Evolutionary conservation across 176 grass and related monocot species (phyloP), one percentile per base, ranked within the genome.

Genomic region (Urochloa ruziziensis): DNA sequence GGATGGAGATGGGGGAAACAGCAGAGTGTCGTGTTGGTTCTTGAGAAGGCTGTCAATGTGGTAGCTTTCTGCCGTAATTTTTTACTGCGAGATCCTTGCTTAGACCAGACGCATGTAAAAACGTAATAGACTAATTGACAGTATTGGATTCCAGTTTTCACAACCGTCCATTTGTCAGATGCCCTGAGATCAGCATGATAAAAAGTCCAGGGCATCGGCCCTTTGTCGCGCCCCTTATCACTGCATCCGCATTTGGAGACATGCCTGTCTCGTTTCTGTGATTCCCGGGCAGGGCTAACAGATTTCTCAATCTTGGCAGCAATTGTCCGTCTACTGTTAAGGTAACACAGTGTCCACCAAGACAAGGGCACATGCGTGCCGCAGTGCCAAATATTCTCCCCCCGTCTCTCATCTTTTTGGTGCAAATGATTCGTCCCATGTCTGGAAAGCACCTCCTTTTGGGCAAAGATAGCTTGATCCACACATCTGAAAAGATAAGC

Each of bases 141-240:
- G 83, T n/a, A 86, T 77, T 77, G 64, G 73, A 82, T 90, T 90
- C 88, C 37, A 18, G 47, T 85, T 86, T 73, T 77, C 12, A 14
- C 78, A 32, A 0, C 73, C 83, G 62, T 40, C 56, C 79, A 86
- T 86, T 90, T 82, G 47, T 73, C 58, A 48, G 72, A 67, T 84
- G 28, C 70, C 47, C 73, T 57, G 44, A 13, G 16, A 57, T 66
- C 66, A 66, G 6, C 28, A 34, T 14, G 67, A 70, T 62, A 76
- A 67, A 82, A 83, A 79, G 24, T 63, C 24, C 6, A 59, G 58
- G 64, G 79, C 83, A 82, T 82, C 83, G 19, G 57, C 65, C 82
- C 73, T 82, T 49, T 78, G 88, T 72, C 46, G 36, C 64, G 46
- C 72, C 19, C 62, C 47, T 73, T 84, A 78, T 71, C 67, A 65